phyloP scores from a whole-genome alignment of 352 stramenopile species.

The Lagenidium giganteum region DNA sequence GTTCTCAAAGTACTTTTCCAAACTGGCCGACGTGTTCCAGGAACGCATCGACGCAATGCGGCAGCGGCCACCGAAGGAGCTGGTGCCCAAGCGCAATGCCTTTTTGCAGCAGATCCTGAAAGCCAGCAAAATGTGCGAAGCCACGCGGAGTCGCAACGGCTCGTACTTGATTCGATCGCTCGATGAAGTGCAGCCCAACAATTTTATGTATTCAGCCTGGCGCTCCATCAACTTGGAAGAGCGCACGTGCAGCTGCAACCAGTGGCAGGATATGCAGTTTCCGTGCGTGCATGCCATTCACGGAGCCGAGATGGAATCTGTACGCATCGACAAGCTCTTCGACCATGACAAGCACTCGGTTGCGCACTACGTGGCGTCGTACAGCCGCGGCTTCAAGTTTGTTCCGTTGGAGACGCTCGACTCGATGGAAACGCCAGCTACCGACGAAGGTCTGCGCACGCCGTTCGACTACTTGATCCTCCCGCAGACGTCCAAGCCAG shows the following conservation, averaged over 20 bases:
- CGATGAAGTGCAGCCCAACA: no score
- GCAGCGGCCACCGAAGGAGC: background rate
- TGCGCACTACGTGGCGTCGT: no score
- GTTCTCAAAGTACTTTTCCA: slow-evolving; percentile 6
- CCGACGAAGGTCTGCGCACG: no score
- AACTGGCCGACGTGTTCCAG: slow-evolving; percentile 3
- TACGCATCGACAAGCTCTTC: background rate
- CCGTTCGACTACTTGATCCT: no score
- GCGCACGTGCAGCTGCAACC: slow-evolving; percentile 1
- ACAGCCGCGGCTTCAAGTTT: no score
- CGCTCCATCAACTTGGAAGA: slow-evolving; percentile 1
- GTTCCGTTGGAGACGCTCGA: no score
- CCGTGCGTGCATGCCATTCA: slow-evolving; percentile 6
- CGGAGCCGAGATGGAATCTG: slow-evolving; percentile 1
- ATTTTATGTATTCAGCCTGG: no score
- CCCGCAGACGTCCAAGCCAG: no score
- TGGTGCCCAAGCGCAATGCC: background rate
- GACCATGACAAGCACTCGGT: no score
- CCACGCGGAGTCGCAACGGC: background rate
- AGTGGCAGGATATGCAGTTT: slow-evolving; percentile 10
- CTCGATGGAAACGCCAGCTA: no score
- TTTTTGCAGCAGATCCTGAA: no score
- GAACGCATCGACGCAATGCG: background rate
- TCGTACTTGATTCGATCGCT: background rate
- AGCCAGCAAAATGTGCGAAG: no score